phyloP scores from a whole-genome alignment of 139 green algal genomes.

The Astrephomene gubernaculifera region DNA sequence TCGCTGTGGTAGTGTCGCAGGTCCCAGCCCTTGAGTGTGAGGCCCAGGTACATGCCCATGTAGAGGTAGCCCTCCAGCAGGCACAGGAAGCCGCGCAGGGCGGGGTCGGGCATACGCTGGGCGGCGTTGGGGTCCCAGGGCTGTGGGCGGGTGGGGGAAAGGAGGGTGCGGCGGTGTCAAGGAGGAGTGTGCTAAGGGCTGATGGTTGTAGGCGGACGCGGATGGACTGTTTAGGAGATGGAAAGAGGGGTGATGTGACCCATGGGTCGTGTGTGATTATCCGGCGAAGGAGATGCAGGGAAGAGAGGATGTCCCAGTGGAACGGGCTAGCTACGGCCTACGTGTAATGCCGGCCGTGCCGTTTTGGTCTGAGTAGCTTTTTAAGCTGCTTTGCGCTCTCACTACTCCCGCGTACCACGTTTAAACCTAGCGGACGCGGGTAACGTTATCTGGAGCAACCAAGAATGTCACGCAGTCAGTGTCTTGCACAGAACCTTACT shows the following conservation, averaged over 20 bases:
- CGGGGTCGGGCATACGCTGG: neutral
- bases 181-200: too few relatives aligned
- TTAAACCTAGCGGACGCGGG: neutral
- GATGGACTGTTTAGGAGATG: too few relatives aligned
- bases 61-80: slow-evolving; percentile 8
- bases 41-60: slow-evolving; percentile 40
- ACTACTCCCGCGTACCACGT: neutral
- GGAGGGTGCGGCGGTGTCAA: too few relatives aligned
- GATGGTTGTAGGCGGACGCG: too few relatives aligned
- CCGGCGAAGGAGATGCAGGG: neutral
- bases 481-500: too few relatives aligned
- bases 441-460: neutral
- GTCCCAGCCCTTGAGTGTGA: slow-evolving; percentile 25
- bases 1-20: slow-evolving; percentile 27
- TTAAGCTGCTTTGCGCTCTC: neutral
- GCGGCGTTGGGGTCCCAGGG: slow-evolving; percentile 16
- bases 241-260: too few relatives aligned
- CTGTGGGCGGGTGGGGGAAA: neutral
- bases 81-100: neutral
- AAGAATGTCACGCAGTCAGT: neutral
- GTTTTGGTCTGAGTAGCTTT: slow-evolving; percentile 14
- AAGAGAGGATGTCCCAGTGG: slow-evolving; percentile 15
- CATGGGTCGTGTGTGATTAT: neutral
- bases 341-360: neutral
- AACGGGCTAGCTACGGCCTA: slow-evolving; percentile 27